These are phyloP conservation scores for Coleophoma eucalyptorum DNA, from an alignment of 2,329 filamentous ascomycete genomes.

Conservation along the genomic window DNA sequence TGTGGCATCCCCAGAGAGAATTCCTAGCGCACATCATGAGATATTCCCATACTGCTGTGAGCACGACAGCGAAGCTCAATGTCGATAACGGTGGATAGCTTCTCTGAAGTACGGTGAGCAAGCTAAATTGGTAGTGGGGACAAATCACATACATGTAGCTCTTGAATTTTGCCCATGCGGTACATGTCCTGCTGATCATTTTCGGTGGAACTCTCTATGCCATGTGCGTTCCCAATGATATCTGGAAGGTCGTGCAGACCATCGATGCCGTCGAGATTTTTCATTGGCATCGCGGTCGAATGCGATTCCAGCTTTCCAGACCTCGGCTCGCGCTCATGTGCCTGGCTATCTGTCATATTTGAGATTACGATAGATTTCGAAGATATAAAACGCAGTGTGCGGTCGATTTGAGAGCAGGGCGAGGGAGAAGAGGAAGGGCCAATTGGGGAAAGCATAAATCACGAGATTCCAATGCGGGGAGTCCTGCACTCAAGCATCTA, in stretches of 20 bases:
- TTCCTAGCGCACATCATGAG: conserved; percentile 26
- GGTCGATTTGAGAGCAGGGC: too few species aligned
- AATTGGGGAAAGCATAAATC: too few species aligned
- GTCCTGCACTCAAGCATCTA: too few species aligned
- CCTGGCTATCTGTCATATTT: too few species aligned
- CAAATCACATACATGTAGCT: conserved; percentile 7
- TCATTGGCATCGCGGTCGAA: neutral
- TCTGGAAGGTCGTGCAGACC: conserved; percentile 4
- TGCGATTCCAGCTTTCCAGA: too few species aligned
- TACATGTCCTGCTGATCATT: conserved; percentile 16
- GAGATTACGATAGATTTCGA: too few species aligned
- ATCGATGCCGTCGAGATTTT: conserved; percentile 7
- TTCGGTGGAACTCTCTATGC: conserved; percentile 8
- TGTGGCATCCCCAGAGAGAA: neutral
- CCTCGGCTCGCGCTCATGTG: too few species aligned
- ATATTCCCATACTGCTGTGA: conserved; percentile 37
- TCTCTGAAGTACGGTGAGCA: conserved; percentile 23
- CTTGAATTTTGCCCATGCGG: conserved; percentile 17
- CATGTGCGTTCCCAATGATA: conserved; percentile 5
- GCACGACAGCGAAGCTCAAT: conserved; percentile 34
- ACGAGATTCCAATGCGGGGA: too few species aligned
- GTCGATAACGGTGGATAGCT: conserved; percentile 35
- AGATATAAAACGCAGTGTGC: too few species aligned
- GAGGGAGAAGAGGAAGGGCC: too few species aligned
- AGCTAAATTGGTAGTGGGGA: neutral